Evolutionary conservation across 169 alveolate species (phyloP).

Genomic region (Ichthyophthirius multifiliis): DNA sequence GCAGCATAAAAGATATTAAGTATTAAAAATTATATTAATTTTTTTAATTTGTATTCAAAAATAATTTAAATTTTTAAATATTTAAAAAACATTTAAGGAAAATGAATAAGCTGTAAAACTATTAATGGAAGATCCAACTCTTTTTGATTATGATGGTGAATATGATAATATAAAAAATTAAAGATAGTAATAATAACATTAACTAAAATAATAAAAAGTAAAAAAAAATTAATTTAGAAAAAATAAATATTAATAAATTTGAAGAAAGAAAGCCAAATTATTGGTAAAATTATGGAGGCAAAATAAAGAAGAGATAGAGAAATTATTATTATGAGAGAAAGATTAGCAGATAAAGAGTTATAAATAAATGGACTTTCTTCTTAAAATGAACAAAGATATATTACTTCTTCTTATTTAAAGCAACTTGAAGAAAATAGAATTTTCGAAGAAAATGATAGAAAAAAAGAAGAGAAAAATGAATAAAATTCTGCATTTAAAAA

Average conservation of each 20-base stretch:
- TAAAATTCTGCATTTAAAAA: not conserved
- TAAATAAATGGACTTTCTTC: not conserved
- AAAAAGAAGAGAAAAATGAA: not conserved
- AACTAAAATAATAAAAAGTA: not conserved
- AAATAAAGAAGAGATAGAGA: slow-evolving; percentile 2
- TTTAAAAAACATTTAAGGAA: too few species aligned
- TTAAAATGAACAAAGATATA: not conserved
- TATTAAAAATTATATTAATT: too few species aligned
- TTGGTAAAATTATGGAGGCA: not conserved
- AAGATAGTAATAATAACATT: not conserved
- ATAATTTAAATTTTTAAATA: too few species aligned
- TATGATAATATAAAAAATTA: not conserved
- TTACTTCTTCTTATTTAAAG: not conserved
- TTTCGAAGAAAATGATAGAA: not conserved
- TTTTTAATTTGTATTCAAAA: too few species aligned
- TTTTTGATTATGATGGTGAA: slow-evolving; percentile 1
- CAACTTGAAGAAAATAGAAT: not conserved
- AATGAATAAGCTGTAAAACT: not conserved
- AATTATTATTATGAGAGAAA: not conserved
- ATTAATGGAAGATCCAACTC: not conserved
- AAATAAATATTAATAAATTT: too few species aligned
- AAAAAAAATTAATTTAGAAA: too few species aligned
- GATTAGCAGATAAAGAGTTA: not conserved
- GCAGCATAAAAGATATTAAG: too few species aligned
- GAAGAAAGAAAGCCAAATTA: not conserved